Percentiles rank a stretch among this genome's conserved stretches.
phyloP scores from a whole-genome alignment of 192 early-diverging fungal genomes.

The Spizellomyces sp. region DNA sequence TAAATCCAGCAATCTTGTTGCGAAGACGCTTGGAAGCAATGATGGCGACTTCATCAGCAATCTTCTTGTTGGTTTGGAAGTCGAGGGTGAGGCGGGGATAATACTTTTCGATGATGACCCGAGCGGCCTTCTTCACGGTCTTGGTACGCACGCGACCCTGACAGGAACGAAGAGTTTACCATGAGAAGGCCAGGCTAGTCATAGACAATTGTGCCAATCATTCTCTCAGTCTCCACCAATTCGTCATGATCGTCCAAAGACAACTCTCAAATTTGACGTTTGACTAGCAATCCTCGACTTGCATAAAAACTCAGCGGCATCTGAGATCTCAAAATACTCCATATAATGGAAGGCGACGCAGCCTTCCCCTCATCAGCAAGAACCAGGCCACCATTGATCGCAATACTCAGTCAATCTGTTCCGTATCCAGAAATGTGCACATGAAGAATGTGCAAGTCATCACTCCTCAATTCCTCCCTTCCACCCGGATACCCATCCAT shows the following conservation, averaged over 20 bases:
- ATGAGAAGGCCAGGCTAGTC: neutral
- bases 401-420: neutral
- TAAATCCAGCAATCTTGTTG: conserved; percentile 99
- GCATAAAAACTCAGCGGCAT: neutral
- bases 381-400: neutral
- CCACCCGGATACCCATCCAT: neutral
- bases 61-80: conserved; percentile 99
- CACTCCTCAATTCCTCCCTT: no score
- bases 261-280: neutral
- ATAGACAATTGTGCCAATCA: neutral
- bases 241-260: neutral
- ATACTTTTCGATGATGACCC: conserved; percentile 99
- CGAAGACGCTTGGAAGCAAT: conserved; percentile 98
- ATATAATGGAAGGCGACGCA: neutral
- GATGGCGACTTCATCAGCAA: conserved; percentile 95
- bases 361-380: no score
- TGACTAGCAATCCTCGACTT: neutral
- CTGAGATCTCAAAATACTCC: neutral
- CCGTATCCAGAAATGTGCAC: neutral
- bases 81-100: conserved; percentile 98
- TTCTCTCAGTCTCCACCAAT: neutral
- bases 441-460: no score
- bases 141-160: conserved; percentile 98
- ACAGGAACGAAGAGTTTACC: neutral
- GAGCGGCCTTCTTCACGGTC: conserved; percentile 99